A percentile compares a stretch with the other conserved stretches of the same genome.
These are phyloP conservation scores for Didymella keratinophila DNA, from an alignment of 2,329 filamentous ascomycete species.

Conservation along the genomic window DNA sequence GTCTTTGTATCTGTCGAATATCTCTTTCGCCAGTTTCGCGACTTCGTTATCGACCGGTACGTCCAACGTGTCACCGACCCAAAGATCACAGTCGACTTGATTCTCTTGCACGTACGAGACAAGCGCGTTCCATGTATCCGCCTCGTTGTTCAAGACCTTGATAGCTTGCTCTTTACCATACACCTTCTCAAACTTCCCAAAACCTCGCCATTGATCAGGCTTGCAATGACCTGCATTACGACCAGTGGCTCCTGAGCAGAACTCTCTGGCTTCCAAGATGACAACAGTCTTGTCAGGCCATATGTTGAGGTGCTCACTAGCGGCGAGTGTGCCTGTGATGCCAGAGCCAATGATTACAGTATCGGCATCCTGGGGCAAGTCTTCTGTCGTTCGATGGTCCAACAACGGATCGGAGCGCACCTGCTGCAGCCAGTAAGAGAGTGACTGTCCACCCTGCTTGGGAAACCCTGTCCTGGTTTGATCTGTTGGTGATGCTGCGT, in stretches of 20 bases:
- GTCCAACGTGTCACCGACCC: slow-evolving; percentile 39
- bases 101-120: slow-evolving; percentile 31
- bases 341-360: slow-evolving; percentile 49
- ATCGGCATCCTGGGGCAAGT: slow-evolving; percentile 40
- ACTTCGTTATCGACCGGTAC: slow-evolving; percentile 37
- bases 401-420: slow-evolving; percentile 37
- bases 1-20: slow-evolving; percentile 31
- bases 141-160: slow-evolving; percentile 40
- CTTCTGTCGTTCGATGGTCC: slow-evolving; percentile 40
- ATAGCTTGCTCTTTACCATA: slow-evolving; percentile 37
- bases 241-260: slow-evolving; percentile 42
- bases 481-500: slow-evolving; percentile 26
- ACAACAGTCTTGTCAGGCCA: slow-evolving; percentile 31
- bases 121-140: slow-evolving; percentile 34
- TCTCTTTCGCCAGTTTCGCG: slow-evolving; percentile 28
- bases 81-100: slow-evolving; percentile 40
- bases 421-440: slow-evolving; percentile 41
- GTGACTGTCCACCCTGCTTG: slow-evolving; percentile 36
- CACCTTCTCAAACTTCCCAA: slow-evolving; percentile 37
- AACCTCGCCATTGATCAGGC: slow-evolving; percentile 39
- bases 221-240: slow-evolving; percentile 42
- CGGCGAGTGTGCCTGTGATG: slow-evolving; percentile 32
- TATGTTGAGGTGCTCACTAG: slow-evolving; percentile 33
- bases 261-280: slow-evolving; percentile 40
- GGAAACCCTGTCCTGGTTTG: slow-evolving; percentile 30